Percentiles rank a stretch among this genome's conserved stretches.
These are phyloP conservation scores for Fusarium coffeatum DNA, from an alignment of 2,329 filamentous ascomycete genomes.

Conservation along the genomic window DNA sequence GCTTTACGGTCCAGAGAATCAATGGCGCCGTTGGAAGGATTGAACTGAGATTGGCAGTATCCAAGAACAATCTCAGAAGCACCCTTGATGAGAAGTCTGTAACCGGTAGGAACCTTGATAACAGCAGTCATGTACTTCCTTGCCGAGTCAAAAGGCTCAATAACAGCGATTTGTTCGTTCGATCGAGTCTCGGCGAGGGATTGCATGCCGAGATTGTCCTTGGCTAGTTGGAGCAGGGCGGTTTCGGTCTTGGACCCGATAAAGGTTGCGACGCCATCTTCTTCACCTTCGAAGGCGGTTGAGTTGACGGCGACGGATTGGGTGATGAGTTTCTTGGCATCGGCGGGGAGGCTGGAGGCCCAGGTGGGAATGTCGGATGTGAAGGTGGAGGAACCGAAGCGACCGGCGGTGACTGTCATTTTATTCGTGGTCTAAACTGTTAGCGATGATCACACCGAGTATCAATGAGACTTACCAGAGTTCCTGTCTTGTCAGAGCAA, in stretches of 20 bases:
- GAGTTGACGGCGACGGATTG: conserved; percentile 70
- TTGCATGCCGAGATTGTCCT: conserved; percentile 74
- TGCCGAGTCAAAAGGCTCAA: conserved; percentile 80
- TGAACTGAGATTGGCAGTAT: conserved; percentile 61
- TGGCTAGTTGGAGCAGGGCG: conserved; percentile 75
- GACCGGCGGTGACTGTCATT: conserved; percentile 73
- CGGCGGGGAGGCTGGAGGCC: conserved; percentile 40
- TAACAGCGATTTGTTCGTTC: conserved; percentile 69
- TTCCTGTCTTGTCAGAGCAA: conserved; percentile 76
- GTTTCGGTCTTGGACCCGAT: conserved; percentile 84
- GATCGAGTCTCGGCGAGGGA: conserved; percentile 72
- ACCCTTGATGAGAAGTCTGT: conserved; percentile 71
- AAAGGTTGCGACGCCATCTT: conserved; percentile 72
- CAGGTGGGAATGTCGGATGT: conserved; percentile 46
- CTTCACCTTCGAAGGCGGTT: conserved; percentile 80
- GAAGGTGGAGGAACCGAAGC: conserved; percentile 61
- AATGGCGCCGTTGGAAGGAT: conserved; percentile 59
- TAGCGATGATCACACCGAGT: neutral
- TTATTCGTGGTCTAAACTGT: conserved; percentile 63
- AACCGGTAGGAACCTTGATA: conserved; percentile 63
- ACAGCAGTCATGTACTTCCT: conserved; percentile 79
- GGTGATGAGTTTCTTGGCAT: conserved; percentile 45
- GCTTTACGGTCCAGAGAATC: conserved; percentile 64
- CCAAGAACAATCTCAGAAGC: conserved; percentile 71
- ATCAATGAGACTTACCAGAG: conserved; percentile 52